Evolutionary conservation across 1,284 basidiomycete genomes (phyloP).

Genomic region (Omphalotus olearius): DNA sequence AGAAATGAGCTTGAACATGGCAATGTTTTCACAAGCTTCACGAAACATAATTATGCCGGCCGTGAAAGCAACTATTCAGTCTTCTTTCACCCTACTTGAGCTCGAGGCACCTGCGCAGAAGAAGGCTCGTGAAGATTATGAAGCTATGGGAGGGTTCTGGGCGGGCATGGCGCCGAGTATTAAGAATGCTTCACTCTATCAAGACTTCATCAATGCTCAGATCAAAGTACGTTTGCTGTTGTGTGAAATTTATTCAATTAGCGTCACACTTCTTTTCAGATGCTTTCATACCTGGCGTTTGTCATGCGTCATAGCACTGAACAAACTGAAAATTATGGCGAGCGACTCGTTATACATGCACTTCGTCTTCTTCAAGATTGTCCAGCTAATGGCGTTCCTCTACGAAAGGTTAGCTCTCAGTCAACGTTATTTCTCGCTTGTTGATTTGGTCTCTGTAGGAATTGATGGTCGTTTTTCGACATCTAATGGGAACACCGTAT

Average conservation of each 20-base stretch:
- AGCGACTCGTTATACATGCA: slow-evolving; percentile 78
- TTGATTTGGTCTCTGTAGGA: slow-evolving; percentile 51
- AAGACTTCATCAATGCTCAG: slow-evolving; percentile 89
- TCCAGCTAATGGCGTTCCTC: slow-evolving; percentile 81
- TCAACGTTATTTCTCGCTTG: neutral
- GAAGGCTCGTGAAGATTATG: slow-evolving; percentile 76
- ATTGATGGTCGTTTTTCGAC: slow-evolving; percentile 89
- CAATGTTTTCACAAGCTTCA: slow-evolving; percentile 76
- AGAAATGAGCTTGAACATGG: slow-evolving; percentile 92
- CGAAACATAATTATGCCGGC: slow-evolving; percentile 52
- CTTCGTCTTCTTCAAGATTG: slow-evolving; percentile 92
- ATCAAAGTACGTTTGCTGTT: slow-evolving; percentile 64
- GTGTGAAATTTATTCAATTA: neutral
- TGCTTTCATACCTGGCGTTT: slow-evolving; percentile 92
- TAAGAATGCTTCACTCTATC: slow-evolving; percentile 76
- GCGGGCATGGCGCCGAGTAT: slow-evolving; percentile 81
- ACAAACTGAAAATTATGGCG: slow-evolving; percentile 75
- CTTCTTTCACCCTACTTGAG: slow-evolving; percentile 73
- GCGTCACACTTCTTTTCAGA: slow-evolving; percentile 38
- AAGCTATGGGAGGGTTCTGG: slow-evolving; percentile 79
- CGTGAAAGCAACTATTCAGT: slow-evolving; percentile 71
- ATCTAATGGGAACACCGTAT: slow-evolving; percentile 82
- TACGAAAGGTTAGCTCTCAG: slow-evolving; percentile 59
- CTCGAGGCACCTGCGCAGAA: slow-evolving; percentile 88
- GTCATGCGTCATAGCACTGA: slow-evolving; percentile 72